Base-by-base conservation (phyloP, 257 asterid genomes). In the Gentiana dahurica region DNA sequence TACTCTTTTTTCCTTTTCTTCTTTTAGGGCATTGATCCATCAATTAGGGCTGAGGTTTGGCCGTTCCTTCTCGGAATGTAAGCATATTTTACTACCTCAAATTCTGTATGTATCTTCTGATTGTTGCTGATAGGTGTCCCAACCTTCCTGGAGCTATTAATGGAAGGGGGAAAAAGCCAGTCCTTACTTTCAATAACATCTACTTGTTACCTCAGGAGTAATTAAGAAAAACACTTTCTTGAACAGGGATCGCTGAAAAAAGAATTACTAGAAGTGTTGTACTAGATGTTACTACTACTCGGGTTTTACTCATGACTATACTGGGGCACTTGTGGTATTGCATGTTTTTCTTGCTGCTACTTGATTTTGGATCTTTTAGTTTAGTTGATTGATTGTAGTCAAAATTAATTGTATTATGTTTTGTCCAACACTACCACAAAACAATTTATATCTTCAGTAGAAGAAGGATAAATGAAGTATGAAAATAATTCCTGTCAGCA, bases 61-160 rank as follows among this genome's bases (percentile, higher is more conserved):
- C 95, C 97, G 49, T 86, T 90, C 70, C 97, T 90, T 36, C 96
- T 90, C 34, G 97, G 96, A 80, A 95, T 84, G 97, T 86, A 82
- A 82, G 95, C 24, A 24, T 24, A 24, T 24, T 24, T 24, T 24
- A 41, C 56, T 63, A 65, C 65, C 53, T 10, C 60, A 53, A 66
- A 57, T 54, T 60, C 37, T 53, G 51, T 32, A 54, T 47, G 36
- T 24, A 49, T 34, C 36, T 46, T 11, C n/a, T 36, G 24, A 7
- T 47, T 47, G 58, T 15, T 45, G 44, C 12, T 32, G 15, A 34
- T 5, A 34, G 46, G 24, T 35, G 36, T 49, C 3, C 49, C 13
- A 8, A 12, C n/a, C 24, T 43, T 49, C n/a, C 33, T 32, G 34
- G 8, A 34, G n/a, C 24, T 24, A 24, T 58, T 6, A 33, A 15